Percentiles rank a stretch among this genome's conserved stretches.
Conservation (phyloP, 176 grass and related monocot genomes). For the Cocos nucifera region DNA sequence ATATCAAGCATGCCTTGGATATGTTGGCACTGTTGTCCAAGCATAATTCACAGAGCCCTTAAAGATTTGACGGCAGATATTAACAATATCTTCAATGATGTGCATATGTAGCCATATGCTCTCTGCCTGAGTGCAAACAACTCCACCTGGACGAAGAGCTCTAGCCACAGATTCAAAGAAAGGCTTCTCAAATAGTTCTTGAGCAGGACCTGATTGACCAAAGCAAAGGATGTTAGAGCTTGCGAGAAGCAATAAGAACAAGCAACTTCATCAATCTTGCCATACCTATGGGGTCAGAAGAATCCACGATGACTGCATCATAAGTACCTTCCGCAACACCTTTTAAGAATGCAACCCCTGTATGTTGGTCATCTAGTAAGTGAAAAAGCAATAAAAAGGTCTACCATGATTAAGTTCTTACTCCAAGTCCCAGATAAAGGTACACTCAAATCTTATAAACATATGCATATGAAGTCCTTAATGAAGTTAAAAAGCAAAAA, state of each 20-base stretch:
- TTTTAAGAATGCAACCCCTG: conserved; percentile 88
- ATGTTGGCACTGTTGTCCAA: conserved; percentile 97
- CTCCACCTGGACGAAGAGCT: conserved; percentile 75
- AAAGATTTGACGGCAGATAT: conserved; percentile 67
- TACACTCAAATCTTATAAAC: too few species aligned
- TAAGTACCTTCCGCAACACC: conserved; percentile 64
- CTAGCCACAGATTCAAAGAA: conserved; percentile 77
- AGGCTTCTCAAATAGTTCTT: conserved; percentile 97
- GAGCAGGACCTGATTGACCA: conserved; percentile 53
- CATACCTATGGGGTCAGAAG: conserved; percentile 81
- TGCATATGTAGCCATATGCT: conserved; percentile 99
- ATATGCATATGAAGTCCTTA: too few species aligned
- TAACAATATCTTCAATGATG: conserved; percentile 81
- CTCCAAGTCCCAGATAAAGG: not conserved
- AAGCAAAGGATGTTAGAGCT: not conserved
- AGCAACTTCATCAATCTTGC: not conserved
- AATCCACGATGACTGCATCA: conserved; percentile 90
- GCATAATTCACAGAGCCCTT: conserved; percentile 91
- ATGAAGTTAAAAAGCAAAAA: too few species aligned
- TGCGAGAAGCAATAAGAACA: conserved; percentile 3
- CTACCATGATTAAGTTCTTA: too few species aligned
- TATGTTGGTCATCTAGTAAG: not conserved
- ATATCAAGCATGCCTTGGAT: conserved; percentile 51
- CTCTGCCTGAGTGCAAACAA: conserved; percentile 92
- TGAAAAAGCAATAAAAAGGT: too few species aligned